These are phyloP conservation scores for Fusarium zealandicum DNA, from an alignment of 2,329 filamentous ascomycete species.

Conservation along the genomic window DNA sequence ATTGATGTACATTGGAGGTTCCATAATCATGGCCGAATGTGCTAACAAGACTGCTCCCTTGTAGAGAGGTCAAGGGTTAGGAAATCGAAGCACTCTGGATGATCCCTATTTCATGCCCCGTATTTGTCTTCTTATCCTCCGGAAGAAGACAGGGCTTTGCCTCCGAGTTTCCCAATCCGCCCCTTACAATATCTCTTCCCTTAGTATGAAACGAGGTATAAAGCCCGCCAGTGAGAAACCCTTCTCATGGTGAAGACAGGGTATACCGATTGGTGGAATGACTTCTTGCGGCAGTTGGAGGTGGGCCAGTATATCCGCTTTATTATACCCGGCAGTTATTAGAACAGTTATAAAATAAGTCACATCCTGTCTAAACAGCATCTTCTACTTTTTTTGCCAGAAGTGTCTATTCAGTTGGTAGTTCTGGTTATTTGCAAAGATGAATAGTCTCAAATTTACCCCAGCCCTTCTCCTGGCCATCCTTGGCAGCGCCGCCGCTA, in stretches of 20 bases:
- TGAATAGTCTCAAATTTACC: slow-evolving; percentile 16
- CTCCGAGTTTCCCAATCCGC: slow-evolving; percentile 6
- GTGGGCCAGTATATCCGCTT: slow-evolving; percentile 12
- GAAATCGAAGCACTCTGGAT: background rate
- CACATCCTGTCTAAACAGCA: background rate
- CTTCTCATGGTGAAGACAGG: background rate
- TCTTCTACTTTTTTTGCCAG: too few species aligned
- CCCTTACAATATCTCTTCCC: background rate
- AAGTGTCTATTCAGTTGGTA: too few species aligned
- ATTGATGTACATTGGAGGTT: too few species aligned
- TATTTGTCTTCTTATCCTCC: background rate
- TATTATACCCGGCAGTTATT: background rate
- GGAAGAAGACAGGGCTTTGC: background rate
- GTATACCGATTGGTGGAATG: slow-evolving; percentile 27
- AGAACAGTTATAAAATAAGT: background rate
- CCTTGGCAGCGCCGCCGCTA: slow-evolving; percentile 29
- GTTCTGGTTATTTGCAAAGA: too few species aligned
- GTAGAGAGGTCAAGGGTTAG: too few species aligned
- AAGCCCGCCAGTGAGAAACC: slow-evolving; percentile 8
- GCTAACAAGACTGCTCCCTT: too few species aligned
- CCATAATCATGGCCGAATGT: too few species aligned
- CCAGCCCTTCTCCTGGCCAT: slow-evolving; percentile 19
- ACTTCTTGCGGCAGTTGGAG: slow-evolving; percentile 4
- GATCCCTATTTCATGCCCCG: background rate
- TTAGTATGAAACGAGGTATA: background rate